These are phyloP conservation scores for Ploettnerulaceae sp. DNA, from an alignment of 2,329 filamentous ascomycete genomes.

Conservation along the genomic window DNA sequence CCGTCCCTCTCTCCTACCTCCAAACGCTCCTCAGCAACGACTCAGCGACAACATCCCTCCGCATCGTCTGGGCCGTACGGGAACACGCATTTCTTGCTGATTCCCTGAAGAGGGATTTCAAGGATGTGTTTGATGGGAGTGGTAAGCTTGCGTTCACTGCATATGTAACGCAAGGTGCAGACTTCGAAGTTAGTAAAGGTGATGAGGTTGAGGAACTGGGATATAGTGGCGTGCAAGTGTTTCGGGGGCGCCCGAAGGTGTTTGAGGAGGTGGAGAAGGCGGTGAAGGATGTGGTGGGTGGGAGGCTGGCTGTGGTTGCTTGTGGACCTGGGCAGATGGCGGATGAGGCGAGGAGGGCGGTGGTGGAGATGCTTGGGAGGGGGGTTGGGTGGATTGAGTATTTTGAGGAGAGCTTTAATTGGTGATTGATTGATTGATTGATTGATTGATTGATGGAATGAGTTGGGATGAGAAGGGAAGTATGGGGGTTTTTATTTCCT, in stretches of 20 bases:
- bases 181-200: background rate
- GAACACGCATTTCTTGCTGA: background rate
- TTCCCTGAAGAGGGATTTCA: background rate
- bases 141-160: background rate
- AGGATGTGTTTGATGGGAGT: background rate
- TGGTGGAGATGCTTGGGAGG: background rate
- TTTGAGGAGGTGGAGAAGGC: background rate
- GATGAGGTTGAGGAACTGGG: background rate
- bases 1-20: constrained; percentile 3
- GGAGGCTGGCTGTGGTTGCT: background rate
- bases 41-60: no score
- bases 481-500: no score
- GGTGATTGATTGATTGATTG: background rate
- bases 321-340: background rate
- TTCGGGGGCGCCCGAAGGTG: background rate
- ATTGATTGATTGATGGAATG: background rate
- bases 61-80: background rate
- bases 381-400: background rate
- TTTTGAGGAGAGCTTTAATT: constrained; percentile 1
- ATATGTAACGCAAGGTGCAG: background rate
- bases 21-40: constrained; percentile 22
- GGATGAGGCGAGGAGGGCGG: background rate
- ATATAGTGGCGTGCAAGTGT: background rate
- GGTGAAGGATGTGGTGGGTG: background rate
- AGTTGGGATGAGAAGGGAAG: no score